Percentiles rank a stretch among this genome's conserved stretches.
phyloP scores from a whole-genome alignment of 2,329 filamentous ascomycete genomes.

The Aspergillus japonicus region DNA sequence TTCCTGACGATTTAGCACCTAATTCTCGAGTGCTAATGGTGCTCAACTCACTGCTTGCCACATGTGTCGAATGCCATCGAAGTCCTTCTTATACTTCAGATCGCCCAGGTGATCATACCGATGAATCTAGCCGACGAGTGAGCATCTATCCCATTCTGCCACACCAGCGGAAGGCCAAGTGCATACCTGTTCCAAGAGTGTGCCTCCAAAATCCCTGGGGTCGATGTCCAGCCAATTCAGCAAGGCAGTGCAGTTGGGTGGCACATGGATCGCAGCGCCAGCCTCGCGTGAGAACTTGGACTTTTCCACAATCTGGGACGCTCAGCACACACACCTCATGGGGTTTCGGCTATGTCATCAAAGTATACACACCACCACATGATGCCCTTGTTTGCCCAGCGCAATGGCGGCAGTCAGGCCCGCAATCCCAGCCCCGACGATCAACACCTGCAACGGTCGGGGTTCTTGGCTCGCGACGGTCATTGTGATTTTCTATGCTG shows the following conservation, averaged over 20 bases:
- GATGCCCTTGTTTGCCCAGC: constrained; percentile 33
- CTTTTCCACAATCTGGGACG: constrained; percentile 30
- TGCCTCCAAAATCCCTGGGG: constrained; percentile 24
- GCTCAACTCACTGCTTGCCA: constrained; percentile 25
- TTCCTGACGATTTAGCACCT: constrained; percentile 17
- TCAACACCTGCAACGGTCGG: constrained; percentile 19
- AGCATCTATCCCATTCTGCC: background rate
- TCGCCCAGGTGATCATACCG: constrained; percentile 18
- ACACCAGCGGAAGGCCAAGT: background rate
- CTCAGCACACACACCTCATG: background rate
- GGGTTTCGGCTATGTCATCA: no score
- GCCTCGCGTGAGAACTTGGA: constrained; percentile 26
- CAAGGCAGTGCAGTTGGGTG: constrained; percentile 28
- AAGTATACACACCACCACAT: constrained; percentile 28
- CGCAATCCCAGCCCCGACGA: constrained; percentile 37
- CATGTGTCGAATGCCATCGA: constrained; percentile 14
- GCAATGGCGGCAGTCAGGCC: constrained; percentile 35
- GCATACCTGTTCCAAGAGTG: constrained; percentile 23
- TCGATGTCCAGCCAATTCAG: constrained; percentile 25
- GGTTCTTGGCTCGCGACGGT: background rate
- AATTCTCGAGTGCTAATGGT: background rate
- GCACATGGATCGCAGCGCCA: constrained; percentile 28
- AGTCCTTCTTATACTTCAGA: constrained; percentile 20
- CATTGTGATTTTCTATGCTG: background rate
- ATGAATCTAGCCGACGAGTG: constrained; percentile 16